Evolutionary conservation across 805 yeast genomes (phyloP).

Genomic region (Starmerella sp.): DNA sequence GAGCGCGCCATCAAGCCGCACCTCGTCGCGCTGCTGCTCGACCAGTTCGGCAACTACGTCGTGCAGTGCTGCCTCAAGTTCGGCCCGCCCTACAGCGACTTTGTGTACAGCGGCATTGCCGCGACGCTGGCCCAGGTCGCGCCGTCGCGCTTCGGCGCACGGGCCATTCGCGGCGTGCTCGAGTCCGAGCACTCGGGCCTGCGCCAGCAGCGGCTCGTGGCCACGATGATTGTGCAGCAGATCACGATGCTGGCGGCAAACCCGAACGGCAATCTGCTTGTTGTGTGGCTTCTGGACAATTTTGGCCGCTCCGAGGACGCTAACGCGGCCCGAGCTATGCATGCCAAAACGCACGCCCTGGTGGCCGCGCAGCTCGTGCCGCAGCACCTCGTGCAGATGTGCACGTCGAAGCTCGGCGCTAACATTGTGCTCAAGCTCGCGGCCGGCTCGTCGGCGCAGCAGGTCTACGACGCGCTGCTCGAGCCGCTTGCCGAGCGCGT

Average conservation of each 20-base stretch:
- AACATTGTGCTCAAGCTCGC: conserved; percentile 67
- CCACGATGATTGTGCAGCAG: conserved; percentile 66
- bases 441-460: conserved; percentile 26
- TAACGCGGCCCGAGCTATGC: conserved; percentile 4
- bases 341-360: conserved; percentile 36
- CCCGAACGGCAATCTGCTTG: conserved; percentile 74
- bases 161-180: conserved; percentile 86
- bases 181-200: conserved; percentile 61
- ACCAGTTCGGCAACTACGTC: conserved; percentile 94
- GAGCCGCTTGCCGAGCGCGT: conserved; percentile 28
- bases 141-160: conserved; percentile 84
- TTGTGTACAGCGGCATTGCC: conserved; percentile 72
- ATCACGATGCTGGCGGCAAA: conserved; percentile 71
- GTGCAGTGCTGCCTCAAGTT: conserved; percentile 88
- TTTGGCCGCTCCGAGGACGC: conserved; percentile 35
- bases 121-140: conserved; percentile 70
- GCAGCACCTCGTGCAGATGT: conserved; percentile 44
- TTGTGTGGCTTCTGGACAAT: conserved; percentile 92
- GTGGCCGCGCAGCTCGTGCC: conserved; percentile 54
- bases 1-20: conserved; percentile 64
- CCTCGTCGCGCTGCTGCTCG: conserved; percentile 75
- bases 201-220: conserved; percentile 60
- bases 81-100: conserved; percentile 79
- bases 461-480: conserved; percentile 56
- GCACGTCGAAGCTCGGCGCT: conserved; percentile 76